Evolutionary conservation across 306 rosid species (phyloP).

Genomic region (Inga oerstediana): DNA sequence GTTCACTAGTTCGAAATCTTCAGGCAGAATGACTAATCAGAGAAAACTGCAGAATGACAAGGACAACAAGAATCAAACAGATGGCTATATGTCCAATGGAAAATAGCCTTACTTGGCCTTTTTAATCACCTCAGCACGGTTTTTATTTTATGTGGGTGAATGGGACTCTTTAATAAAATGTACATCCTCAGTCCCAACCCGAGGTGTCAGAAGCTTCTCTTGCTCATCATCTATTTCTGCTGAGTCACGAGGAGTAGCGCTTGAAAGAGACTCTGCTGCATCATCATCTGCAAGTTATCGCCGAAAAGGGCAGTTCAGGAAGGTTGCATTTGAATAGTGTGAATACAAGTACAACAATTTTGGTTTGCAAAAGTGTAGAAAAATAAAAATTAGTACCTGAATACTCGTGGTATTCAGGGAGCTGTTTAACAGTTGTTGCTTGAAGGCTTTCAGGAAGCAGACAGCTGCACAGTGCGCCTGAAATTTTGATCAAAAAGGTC

Average conservation of each 20-base stretch:
- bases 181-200: constrained; percentile 47
- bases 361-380: neutral
- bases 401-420: constrained; percentile 72
- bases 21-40: constrained; percentile 14
- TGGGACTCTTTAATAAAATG: constrained; percentile 57
- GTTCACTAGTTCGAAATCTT: neutral
- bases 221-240: constrained; percentile 58
- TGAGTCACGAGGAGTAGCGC: constrained; percentile 42
- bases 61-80: neutral
- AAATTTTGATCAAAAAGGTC: constrained; percentile 34
- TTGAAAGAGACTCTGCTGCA: constrained; percentile 50
- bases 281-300: constrained; percentile 64
- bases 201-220: constrained; percentile 62
- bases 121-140: neutral
- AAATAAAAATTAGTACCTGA: constrained; percentile 54
- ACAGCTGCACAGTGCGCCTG: constrained; percentile 89
- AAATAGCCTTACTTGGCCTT: constrained; percentile 6
- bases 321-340: constrained; percentile 13
- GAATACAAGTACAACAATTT: neutral
- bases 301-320: neutral
- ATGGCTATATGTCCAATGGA: neutral
- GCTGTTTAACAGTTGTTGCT: constrained; percentile 76
- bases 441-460: constrained; percentile 89
- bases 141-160: constrained; percentile 10
- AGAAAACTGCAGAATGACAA: neutral